Evolutionary conservation across 2,329 filamentous ascomycete species (phyloP).

Genomic region (Cytospora schulzeri): DNA sequence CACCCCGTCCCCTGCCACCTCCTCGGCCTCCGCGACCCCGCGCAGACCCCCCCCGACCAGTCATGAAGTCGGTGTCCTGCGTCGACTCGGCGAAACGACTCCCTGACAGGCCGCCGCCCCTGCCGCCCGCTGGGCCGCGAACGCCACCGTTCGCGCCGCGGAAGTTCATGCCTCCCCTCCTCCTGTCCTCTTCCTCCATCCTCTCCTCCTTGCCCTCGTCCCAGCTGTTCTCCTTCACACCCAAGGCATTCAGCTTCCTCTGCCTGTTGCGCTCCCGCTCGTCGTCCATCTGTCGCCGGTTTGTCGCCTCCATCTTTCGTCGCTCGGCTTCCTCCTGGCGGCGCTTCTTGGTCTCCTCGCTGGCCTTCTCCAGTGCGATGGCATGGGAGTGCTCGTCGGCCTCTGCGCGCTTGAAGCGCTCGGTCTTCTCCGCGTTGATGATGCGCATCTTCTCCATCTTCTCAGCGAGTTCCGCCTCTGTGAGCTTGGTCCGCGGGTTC

Average conservation of each 20-base stretch:
- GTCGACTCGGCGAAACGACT: constrained; percentile 46
- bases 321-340: constrained; percentile 56
- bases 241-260: constrained; percentile 62
- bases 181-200: constrained; percentile 44
- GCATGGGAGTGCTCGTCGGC: constrained; percentile 59
- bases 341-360: constrained; percentile 57
- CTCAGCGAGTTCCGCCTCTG: constrained; percentile 58
- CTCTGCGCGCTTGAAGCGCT: constrained; percentile 61
- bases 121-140: constrained; percentile 42
- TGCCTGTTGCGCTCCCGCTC: constrained; percentile 63
- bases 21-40: constrained; percentile 31
- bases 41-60: constrained; percentile 37
- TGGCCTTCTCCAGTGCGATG: constrained; percentile 54
- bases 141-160: constrained; percentile 42
- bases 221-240: constrained; percentile 56
- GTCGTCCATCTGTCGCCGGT: constrained; percentile 55
- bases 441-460: constrained; percentile 66
- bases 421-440: constrained; percentile 58
- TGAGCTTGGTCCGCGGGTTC: constrained; percentile 63
- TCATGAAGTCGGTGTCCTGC: constrained; percentile 31
- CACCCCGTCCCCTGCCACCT: constrained; percentile 38
- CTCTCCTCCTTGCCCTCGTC: constrained; percentile 58
- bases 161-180: constrained; percentile 38
- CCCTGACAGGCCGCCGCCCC: constrained; percentile 40
- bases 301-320: constrained; percentile 54